phyloP scores from a whole-genome alignment of 1,284 basidiomycete genomes.

The Anthracocystis panici-leucophaei region DNA sequence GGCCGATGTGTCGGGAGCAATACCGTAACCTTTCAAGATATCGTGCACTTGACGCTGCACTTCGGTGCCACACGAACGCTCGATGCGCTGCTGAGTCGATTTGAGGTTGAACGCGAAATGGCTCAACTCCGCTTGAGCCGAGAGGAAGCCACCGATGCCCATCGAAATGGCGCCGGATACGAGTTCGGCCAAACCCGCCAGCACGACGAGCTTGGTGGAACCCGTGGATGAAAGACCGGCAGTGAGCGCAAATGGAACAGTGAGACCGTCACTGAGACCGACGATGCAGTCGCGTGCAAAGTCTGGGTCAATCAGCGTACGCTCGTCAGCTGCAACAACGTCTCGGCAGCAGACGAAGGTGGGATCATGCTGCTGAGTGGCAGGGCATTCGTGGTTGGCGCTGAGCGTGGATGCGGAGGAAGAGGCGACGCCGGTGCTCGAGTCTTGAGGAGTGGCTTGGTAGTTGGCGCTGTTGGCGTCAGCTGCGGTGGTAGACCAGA shows the following conservation, averaged over 20 bases:
- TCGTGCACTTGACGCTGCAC: constrained; percentile 93
- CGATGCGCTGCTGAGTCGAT: constrained; percentile 77
- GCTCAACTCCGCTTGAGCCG: constrained; percentile 94
- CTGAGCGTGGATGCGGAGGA: constrained; percentile 41
- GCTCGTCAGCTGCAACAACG: constrained; percentile 80
- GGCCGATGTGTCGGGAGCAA: constrained; percentile 83
- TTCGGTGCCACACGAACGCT: constrained; percentile 88
- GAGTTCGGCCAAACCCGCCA: constrained; percentile 86
- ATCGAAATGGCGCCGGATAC: constrained; percentile 76
- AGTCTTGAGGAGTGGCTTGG: constrained; percentile 19
- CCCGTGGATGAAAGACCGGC: constrained; percentile 91
- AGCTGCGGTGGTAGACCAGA: constrained; percentile 38
- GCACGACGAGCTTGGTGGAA: constrained; percentile 85
- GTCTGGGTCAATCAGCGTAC: constrained; percentile 82
- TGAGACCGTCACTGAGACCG: constrained; percentile 94
- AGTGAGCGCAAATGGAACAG: constrained; percentile 73
- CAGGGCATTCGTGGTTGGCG: constrained; percentile 31
- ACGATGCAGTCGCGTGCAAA: constrained; percentile 85
- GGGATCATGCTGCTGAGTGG: constrained; percentile 29
- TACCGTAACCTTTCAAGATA: constrained; percentile 87
- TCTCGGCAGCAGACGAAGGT: constrained; percentile 79
- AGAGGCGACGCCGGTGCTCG: constrained; percentile 17
- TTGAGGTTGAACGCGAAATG: constrained; percentile 71
- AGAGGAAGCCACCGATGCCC: constrained; percentile 97
- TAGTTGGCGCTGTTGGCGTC: constrained; percentile 17